Conservation (phyloP, 73 alveolate species). For the Tetrahymena thermophila region DNA sequence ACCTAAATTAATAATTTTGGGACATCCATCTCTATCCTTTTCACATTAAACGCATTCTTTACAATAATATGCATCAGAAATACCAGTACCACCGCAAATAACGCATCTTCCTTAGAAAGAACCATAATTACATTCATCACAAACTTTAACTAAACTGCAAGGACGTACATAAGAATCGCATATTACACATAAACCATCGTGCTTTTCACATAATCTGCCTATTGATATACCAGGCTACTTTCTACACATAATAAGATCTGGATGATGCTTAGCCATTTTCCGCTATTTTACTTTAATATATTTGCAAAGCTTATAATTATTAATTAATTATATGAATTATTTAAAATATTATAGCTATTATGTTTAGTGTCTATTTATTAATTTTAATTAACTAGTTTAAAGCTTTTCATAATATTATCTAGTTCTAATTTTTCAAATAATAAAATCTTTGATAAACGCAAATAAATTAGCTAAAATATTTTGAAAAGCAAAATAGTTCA, state of each 20-base stretch:
- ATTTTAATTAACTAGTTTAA: no score
- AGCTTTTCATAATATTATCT: no score
- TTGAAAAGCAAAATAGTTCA: no score
- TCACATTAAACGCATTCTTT: slow-evolving; percentile 87
- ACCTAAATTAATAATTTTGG: slow-evolving; percentile 97
- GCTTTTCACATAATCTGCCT: slow-evolving; percentile 96
- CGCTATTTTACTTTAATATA: not conserved
- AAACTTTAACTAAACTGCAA: slow-evolving; percentile 83
- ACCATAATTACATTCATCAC: slow-evolving; percentile 95
- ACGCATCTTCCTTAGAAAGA: slow-evolving; percentile 96
- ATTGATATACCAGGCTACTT: slow-evolving; percentile 96
- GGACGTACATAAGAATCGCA: slow-evolving; percentile 97
- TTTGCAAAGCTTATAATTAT: not conserved
- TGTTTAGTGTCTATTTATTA: not conserved
- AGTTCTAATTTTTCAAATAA: no score
- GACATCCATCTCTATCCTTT: slow-evolving; percentile 99
- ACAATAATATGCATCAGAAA: slow-evolving; percentile 98
- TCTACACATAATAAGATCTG: slow-evolving; percentile 97
- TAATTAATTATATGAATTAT: no score
- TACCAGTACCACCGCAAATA: slow-evolving; percentile 97
- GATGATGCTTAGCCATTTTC: slow-evolving; percentile 97
- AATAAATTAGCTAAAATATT: no score
- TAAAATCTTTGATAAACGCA: no score
- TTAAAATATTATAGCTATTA: no score
- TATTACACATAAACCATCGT: slow-evolving; percentile 98